Base-by-base conservation (phyloP, 345 rosid species). In the Barbarea vulgaris region DNA sequence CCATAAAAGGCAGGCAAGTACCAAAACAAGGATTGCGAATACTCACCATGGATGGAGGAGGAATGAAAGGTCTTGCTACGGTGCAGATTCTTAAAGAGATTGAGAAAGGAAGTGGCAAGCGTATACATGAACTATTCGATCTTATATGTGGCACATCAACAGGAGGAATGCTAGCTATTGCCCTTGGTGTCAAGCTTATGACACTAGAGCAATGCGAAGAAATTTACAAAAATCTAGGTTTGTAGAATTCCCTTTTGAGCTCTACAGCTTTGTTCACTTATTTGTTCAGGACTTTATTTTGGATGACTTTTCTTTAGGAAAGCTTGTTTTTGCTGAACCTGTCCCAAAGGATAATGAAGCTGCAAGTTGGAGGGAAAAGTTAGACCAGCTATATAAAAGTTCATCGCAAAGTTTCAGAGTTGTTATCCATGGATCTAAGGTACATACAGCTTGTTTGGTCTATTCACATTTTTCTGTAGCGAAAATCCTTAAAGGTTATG, bases 41-140 rank as follows among this genome's bases (percentile, higher is more conserved):
- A 81, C 98, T 95, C 62, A 78, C 99, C 48, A 95, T 95, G 99
- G 99, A 95, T 82, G 98, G 99, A 39, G 99, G 99, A 80, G 99
- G 99, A 81, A 95, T 95, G 98, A 95, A 95, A 85, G 98, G 98
- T 72, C 86, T 95, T 72, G 98, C 94, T 25, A 95, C 99, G 48
- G 99, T 95, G 68, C 94, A 87, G 87, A 83, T 95, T 78, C 98
- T 95, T 83, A 92, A 93, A 82, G 96, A 89, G 83, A 93, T 93
- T 82, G 99, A 95, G 79, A 93, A 87, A 83, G 94, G 98, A 63
- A 87, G 98, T 70, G 98, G 98, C 73, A 95, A 93, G 82, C 87
- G 81, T 74, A 93, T 95, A 77, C 98, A 95, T 84, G 99, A 95
- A 84, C 81, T 95, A 69, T 95, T 95, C 46, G 98, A 95, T 79